Base-by-base conservation (phyloP, 2,329 filamentous ascomycete species). In the Curvularia sp. region DNA sequence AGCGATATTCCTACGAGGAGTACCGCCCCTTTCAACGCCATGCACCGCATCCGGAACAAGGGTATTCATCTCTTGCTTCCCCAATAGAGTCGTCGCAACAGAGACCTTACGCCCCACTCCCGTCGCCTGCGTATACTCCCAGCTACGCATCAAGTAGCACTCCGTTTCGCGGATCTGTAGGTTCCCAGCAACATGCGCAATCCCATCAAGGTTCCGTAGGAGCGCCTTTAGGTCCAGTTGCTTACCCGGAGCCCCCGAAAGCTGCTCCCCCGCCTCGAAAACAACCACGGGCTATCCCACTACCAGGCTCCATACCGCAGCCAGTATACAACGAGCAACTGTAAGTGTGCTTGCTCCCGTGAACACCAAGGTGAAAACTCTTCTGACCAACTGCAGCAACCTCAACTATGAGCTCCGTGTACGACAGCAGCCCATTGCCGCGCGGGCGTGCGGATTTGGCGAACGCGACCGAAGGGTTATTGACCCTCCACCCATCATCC, bases 401-500 rank as follows among this genome's bases (percentile, higher is more conserved):
- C 66, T 77, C 41, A 75, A 77, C 54, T 83, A 82, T 67, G 75
- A 77, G 49, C 83, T 91, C 56, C 80, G 76, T 44, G 86, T 94
- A 61, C 88, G 91, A 49, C 91, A 95, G 75, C 91, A 94, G 70
- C 91, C 91, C 8, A 82, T 87, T 18, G 90, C 90, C 1, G 91
- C 91, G 53, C 84, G 91, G 66, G 91, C 90, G 42, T 95, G 91
- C 69, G 91, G 91, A 1, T 94, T 93, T 73, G 91, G 91, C 60
- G 91, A 94, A 76, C 84, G 91, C 63, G 91, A 95, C 72, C 86
- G 91, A 39, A 85, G 91, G 61, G 90, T 93, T 15, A 91, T 95
- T 62, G 91, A 95, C 71, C 91, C 91, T 41, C 91, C 91, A 2
- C 91, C 91, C 13, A 94, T 95, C 69, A 85, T 95, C 22, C 88